phyloP scores from a whole-genome alignment of 2,329 filamentous ascomycete genomes.

The Cadophora luteo-olivacea region DNA sequence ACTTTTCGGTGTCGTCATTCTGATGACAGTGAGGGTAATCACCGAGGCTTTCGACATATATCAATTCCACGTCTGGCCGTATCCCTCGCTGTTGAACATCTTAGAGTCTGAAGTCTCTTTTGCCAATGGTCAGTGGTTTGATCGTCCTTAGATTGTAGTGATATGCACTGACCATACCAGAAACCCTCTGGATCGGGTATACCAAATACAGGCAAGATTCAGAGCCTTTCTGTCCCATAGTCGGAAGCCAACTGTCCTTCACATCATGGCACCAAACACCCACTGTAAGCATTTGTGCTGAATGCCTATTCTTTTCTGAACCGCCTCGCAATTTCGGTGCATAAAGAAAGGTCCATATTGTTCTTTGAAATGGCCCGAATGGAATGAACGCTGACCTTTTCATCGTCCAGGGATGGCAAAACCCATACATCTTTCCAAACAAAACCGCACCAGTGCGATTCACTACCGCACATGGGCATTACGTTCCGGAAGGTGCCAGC shows the following conservation, averaged over 20 bases:
- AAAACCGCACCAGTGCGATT: conserved; percentile 8
- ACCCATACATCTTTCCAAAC: conserved; percentile 10
- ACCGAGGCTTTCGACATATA: not conserved
- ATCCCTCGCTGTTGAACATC: not conserved
- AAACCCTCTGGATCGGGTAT: conserved; percentile 10
- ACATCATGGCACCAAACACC: conserved; percentile 11
- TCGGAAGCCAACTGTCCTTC: not conserved
- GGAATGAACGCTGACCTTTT: not conserved
- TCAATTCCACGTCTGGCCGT: not conserved
- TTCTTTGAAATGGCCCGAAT: not conserved
- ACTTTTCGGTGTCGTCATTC: not conserved
- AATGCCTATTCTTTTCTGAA: not conserved
- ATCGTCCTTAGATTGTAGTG: not conserved
- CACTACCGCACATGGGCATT: not conserved
- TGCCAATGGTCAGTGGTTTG: conserved; percentile 11
- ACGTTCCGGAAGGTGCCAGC: not conserved
- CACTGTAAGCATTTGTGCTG: not conserved
- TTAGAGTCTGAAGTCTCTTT: conserved; percentile 1
- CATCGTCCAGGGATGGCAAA: conserved; percentile 1
- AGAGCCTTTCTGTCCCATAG: conserved; percentile 9
- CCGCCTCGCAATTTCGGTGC: not conserved
- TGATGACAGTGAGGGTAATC: not conserved
- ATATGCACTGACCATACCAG: conserved; percentile 2
- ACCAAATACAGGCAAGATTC: conserved; percentile 6
- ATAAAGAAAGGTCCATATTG: not conserved